These are phyloP conservation scores for Hemileccinum rubropunctum DNA, from an alignment of 768 basidiomycete species.

Conservation along the genomic window DNA sequence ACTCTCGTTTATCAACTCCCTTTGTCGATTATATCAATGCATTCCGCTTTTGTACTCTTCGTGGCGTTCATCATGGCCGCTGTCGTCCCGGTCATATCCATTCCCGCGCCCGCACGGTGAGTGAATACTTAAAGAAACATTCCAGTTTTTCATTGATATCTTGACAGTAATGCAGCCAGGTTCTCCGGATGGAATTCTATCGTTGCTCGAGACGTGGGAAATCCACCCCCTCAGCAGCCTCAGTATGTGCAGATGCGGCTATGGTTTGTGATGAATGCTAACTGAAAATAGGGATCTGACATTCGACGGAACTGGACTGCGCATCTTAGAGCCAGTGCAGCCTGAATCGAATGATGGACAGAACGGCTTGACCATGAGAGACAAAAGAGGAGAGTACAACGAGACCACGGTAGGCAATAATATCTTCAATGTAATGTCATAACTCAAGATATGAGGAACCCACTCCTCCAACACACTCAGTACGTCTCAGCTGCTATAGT, in stretches of 20 bases:
- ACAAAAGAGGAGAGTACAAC: too few species aligned
- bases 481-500: not conserved
- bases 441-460: not conserved
- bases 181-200: not conserved
- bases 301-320: too few species aligned
- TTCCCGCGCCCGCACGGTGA: conserved; percentile 7
- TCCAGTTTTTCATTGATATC: not conserved
- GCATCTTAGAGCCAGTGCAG: too few species aligned
- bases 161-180: not conserved
- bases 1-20: conserved; percentile 3
- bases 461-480: not conserved
- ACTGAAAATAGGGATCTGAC: not conserved
- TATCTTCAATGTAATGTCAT: not conserved
- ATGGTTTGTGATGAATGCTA: not conserved
- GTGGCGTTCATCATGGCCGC: conserved; percentile 4
- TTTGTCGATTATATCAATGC: conserved; percentile 7
- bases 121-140: not conserved
- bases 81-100: conserved; percentile 7
- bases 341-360: too few species aligned
- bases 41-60: conserved; percentile 1
- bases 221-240: not conserved
- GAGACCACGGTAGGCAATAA: not conserved
- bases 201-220: not conserved
- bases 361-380: too few species aligned
- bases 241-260: not conserved